A percentile compares a stretch with the other conserved stretches of the same genome.
phyloP scores from a whole-genome alignment of 768 basidiomycete species.

The Rhizopogon vinicolor region DNA sequence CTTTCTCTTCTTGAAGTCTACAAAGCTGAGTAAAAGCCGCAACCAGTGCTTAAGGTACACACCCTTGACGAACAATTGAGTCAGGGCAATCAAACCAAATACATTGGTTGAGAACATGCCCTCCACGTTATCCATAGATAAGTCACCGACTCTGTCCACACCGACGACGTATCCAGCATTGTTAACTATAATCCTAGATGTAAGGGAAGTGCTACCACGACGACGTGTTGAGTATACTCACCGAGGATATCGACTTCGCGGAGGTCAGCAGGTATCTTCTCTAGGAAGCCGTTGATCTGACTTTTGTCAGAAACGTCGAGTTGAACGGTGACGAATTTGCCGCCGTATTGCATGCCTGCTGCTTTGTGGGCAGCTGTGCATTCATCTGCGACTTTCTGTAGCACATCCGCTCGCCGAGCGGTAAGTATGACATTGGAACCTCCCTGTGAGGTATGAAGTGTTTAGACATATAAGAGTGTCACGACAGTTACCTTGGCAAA shows the following conservation, averaged over 20 bases:
- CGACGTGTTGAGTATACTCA: conserved; percentile 27
- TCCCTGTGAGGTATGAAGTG: conserved; percentile 39
- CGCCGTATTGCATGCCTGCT: conserved; percentile 70
- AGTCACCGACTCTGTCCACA: conserved; percentile 79
- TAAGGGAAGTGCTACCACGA: not conserved
- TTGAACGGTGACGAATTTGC: conserved; percentile 65
- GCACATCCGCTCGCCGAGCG: conserved; percentile 71
- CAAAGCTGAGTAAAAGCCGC: conserved; percentile 7
- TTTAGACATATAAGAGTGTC: not conserved
- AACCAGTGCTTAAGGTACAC: not conserved
- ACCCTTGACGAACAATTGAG: conserved; percentile 69
- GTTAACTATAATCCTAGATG: conserved; percentile 38
- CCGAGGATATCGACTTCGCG: conserved; percentile 81
- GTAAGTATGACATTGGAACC: conserved; percentile 86
- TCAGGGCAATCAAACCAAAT: conserved; percentile 78
- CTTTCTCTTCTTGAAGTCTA: conserved; percentile 76
- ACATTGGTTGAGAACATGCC: conserved; percentile 82
- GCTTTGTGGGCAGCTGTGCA: conserved; percentile 68
- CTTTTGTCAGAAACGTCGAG: conserved; percentile 78
- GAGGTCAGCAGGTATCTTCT: conserved; percentile 66
- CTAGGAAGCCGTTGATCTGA: conserved; percentile 65
- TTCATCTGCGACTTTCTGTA: conserved; percentile 64
- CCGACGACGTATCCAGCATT: conserved; percentile 92
- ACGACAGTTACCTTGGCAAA: conserved; percentile 67
- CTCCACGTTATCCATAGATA: conserved; percentile 74